Conservation (phyloP, 1,139 yeast genomes). For the Candida tetrigidarum region DNA sequence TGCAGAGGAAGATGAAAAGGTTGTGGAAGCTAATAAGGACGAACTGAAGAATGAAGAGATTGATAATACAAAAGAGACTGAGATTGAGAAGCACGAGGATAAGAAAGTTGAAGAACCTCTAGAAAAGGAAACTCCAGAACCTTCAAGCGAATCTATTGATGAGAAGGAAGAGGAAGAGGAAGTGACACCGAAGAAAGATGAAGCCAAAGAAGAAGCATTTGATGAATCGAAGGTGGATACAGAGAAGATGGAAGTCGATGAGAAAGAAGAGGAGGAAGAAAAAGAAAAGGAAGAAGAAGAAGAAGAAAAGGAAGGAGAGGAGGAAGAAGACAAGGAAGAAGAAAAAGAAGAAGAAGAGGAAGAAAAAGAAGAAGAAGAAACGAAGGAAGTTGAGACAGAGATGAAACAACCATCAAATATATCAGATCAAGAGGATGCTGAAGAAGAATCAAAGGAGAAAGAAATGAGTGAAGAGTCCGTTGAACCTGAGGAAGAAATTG, state of each 20-base stretch:
- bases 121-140: too few species aligned
- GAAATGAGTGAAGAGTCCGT: constrained; percentile 4
- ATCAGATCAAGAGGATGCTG: background rate
- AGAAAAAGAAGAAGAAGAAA: constrained; percentile 3
- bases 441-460: constrained; percentile 3
- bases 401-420: background rate
- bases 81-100: constrained; percentile 12
- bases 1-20: constrained; percentile 7
- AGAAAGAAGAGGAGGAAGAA: constrained; percentile 3
- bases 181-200: constrained; percentile 9
- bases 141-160: too few species aligned
- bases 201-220: constrained; percentile 2
- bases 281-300: constrained; percentile 1
- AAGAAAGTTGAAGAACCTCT: constrained; percentile 7
- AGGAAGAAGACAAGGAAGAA: constrained; percentile 11
- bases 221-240: constrained; percentile 1
- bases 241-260: constrained; percentile 1
- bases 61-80: constrained; percentile 11
- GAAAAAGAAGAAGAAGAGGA: constrained; percentile 3
- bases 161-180: constrained; percentile 11
- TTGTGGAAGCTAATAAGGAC: constrained; percentile 9
- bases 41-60: constrained; percentile 9
- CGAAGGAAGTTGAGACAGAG: background rate
- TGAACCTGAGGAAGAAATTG: background rate
- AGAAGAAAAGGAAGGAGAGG: constrained; percentile 11